These are phyloP conservation scores for Plasmodium gallinaceum DNA, from an alignment of 169 alveolate genomes.

Conservation along the genomic window DNA sequence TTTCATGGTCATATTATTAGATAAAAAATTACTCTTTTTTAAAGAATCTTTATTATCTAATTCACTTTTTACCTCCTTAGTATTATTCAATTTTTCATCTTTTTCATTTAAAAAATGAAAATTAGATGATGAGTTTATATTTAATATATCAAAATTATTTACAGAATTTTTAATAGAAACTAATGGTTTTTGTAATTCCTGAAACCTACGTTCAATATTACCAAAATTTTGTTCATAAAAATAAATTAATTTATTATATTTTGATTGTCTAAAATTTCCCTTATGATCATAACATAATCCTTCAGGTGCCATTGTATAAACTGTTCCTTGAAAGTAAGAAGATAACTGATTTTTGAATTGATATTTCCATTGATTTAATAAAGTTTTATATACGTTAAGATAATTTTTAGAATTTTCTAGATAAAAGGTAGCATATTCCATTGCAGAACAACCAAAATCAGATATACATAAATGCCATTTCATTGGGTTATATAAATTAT, in stretches of 20 bases:
- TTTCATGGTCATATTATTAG: neutral
- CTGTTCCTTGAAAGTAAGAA: slow-evolving; percentile 71
- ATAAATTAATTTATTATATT: slow-evolving; percentile 59
- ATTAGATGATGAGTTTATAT: slow-evolving; percentile 32
- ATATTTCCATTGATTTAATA: slow-evolving; percentile 58
- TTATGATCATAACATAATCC: slow-evolving; percentile 70
- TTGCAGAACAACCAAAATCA: slow-evolving; percentile 86
- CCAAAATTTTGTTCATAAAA: slow-evolving; percentile 74
- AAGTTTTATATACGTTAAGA: slow-evolving; percentile 21
- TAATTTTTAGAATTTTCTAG: slow-evolving; percentile 49
- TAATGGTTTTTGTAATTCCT: slow-evolving; percentile 35
- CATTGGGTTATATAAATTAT: slow-evolving; percentile 80
- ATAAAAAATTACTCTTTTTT: neutral
- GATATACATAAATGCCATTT: slow-evolving; percentile 84
- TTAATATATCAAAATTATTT: slow-evolving; percentile 16
- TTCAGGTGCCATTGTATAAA: slow-evolving; percentile 76
- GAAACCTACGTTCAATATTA: slow-evolving; percentile 49
- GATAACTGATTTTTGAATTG: slow-evolving; percentile 63
- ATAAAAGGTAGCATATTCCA: slow-evolving; percentile 74
- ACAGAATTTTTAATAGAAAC: slow-evolving; percentile 12
- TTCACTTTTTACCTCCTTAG: neutral
- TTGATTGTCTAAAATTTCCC: slow-evolving; percentile 67
- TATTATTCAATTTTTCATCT: neutral
- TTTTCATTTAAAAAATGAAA: slow-evolving; percentile 10
- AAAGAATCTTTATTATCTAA: neutral